phyloP scores from a whole-genome alignment of 768 basidiomycete species.

The Hericium coralloides region DNA sequence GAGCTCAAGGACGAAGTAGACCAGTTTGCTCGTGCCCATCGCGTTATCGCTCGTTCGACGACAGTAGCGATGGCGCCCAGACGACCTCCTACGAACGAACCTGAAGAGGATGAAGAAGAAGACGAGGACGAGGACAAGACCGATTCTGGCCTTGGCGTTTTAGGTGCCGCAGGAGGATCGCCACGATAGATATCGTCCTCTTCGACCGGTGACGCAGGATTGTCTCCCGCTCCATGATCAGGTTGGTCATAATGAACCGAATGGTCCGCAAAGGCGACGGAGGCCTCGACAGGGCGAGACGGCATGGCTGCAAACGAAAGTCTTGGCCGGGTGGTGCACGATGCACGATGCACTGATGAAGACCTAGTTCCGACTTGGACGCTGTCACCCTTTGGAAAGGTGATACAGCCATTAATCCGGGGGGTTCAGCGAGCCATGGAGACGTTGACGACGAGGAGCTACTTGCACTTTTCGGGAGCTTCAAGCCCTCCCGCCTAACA shows the following conservation, averaged over 20 bases:
- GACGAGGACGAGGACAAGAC: slow-evolving; percentile 20
- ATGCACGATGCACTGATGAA: background rate
- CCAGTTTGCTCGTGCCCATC: slow-evolving; percentile 55
- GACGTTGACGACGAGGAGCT: background rate
- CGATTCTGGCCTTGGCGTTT: slow-evolving; percentile 19
- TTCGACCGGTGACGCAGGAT: slow-evolving; percentile 10
- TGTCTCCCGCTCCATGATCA: background rate
- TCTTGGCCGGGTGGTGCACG: background rate
- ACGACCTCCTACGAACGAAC: slow-evolving; percentile 26
- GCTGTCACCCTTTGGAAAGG: background rate
- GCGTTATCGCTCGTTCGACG: slow-evolving; percentile 60
- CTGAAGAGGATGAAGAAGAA: slow-evolving; percentile 29
- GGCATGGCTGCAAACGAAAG: background rate
- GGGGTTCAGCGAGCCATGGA: background rate
- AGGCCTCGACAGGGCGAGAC: background rate
- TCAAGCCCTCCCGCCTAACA: too few relatives aligned
- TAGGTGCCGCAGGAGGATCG: slow-evolving; percentile 27
- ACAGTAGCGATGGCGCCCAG: slow-evolving; percentile 38
- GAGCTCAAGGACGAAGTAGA: slow-evolving; percentile 34
- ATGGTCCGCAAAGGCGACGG: slow-evolving; percentile 5
- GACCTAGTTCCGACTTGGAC: background rate
- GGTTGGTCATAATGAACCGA: background rate
- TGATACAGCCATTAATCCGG: background rate
- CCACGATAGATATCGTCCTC: slow-evolving; percentile 58
- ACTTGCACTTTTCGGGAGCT: too few relatives aligned